Percentiles rank a stretch among this genome's conserved stretches.
Conservation (phyloP, 495 filamentous ascomycete genomes). For the Penicillium parvum region DNA sequence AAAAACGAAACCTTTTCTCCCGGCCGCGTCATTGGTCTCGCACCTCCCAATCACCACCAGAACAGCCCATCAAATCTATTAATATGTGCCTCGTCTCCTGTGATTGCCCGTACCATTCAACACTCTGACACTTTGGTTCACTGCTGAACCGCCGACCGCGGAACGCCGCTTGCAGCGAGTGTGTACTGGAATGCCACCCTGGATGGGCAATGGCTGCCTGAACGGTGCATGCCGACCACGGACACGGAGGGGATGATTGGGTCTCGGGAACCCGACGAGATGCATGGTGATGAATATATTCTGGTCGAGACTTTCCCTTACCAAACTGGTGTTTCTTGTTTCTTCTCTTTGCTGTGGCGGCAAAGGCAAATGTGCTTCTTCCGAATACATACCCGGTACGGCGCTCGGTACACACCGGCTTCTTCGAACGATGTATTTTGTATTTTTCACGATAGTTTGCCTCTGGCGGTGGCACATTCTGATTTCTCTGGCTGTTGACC, state of each 20-base stretch:
- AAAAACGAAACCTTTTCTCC: not conserved
- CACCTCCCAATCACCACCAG: slow-evolving; percentile 7
- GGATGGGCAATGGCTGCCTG: slow-evolving; percentile 14
- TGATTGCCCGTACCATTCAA: slow-evolving; percentile 7
- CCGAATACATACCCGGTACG: not conserved
- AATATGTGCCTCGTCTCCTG: not conserved
- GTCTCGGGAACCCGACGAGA: not conserved
- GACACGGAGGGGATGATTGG: slow-evolving; percentile 1
- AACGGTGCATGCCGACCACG: slow-evolving; percentile 13
- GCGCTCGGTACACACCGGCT: slow-evolving; percentile 4
- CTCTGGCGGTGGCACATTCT: too few species aligned
- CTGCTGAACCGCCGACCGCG: slow-evolving; percentile 5
- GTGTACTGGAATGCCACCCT: not conserved
- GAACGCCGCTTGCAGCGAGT: slow-evolving; percentile 9
- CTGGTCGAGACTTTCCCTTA: not conserved
- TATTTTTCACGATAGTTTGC: too few species aligned
- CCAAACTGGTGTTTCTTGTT: not conserved
- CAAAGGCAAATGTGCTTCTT: not conserved
- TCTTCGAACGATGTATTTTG: slow-evolving; percentile 2
- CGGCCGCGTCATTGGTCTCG: slow-evolving; percentile 20
- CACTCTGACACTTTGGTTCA: not conserved
- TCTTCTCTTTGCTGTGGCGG: not conserved
- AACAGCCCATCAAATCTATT: not conserved
- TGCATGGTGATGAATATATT: too few species aligned
- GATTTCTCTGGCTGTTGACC: too few species aligned